phyloP scores from a whole-genome alignment of 2,329 filamentous ascomycete genomes.

The Fusarium graminum region DNA sequence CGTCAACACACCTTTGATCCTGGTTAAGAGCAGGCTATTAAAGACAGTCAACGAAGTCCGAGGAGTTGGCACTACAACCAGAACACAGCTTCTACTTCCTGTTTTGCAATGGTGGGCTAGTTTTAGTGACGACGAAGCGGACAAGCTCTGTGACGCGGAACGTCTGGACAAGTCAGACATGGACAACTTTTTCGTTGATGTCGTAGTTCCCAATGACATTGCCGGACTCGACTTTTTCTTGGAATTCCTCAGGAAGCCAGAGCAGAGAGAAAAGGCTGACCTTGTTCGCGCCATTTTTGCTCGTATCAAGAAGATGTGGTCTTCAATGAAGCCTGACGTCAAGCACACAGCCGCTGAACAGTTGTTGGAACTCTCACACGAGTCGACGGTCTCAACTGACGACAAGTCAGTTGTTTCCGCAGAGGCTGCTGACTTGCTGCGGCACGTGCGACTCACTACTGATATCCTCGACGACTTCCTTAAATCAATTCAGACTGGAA shows the following conservation, averaged over 20 bases:
- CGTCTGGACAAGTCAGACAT: slow-evolving; percentile 59
- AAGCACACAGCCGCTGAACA: slow-evolving; percentile 71
- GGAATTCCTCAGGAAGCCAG: slow-evolving; percentile 59
- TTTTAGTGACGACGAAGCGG: slow-evolving; percentile 64
- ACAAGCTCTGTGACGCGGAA: slow-evolving; percentile 57
- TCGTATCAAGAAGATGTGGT: slow-evolving; percentile 79
- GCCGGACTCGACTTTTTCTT: slow-evolving; percentile 66
- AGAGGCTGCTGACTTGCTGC: slow-evolving; percentile 78
- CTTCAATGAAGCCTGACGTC: slow-evolving; percentile 73
- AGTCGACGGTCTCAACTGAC: slow-evolving; percentile 52
- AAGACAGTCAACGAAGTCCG: slow-evolving; percentile 79
- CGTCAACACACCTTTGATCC: slow-evolving; percentile 74
- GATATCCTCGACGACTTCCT: slow-evolving; percentile 79
- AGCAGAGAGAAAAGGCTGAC: slow-evolving; percentile 57
- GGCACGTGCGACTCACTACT: slow-evolving; percentile 79
- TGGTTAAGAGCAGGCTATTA: slow-evolving; percentile 79
- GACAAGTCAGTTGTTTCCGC: slow-evolving; percentile 58
- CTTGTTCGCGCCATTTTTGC: slow-evolving; percentile 75
- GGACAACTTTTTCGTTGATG: slow-evolving; percentile 62
- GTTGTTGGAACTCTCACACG: slow-evolving; percentile 72
- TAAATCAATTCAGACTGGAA: slow-evolving; percentile 78
- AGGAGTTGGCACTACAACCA: slow-evolving; percentile 74
- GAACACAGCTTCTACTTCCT: slow-evolving; percentile 82
- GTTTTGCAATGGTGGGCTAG: slow-evolving; percentile 77
- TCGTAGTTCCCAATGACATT: slow-evolving; percentile 67